Conservation (phyloP, 768 basidiomycete species). For the Coprinopsis cinerea region DNA sequence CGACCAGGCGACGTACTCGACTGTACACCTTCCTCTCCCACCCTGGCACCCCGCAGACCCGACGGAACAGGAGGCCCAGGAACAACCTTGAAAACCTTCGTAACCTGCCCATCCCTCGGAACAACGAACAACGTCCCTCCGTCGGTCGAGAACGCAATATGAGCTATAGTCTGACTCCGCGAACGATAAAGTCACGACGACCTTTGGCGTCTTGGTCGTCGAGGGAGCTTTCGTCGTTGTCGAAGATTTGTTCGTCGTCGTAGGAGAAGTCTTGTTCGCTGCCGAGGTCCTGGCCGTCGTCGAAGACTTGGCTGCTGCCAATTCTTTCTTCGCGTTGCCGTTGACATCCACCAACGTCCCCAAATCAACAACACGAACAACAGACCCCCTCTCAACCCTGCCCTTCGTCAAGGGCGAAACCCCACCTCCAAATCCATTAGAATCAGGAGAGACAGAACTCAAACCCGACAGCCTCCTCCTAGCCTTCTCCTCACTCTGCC, state of each 20-base stretch:
- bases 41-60: constrained; percentile 1
- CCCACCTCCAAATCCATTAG: too few relatives aligned
- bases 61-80: constrained; percentile 17
- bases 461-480: background rate
- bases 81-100: constrained; percentile 40
- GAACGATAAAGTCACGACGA: constrained; percentile 45
- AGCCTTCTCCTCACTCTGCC: constrained; percentile 10
- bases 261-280: too few relatives aligned
- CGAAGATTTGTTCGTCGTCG: too few relatives aligned
- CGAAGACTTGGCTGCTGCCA: too few relatives aligned
- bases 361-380: constrained; percentile 56
- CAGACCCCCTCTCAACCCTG: constrained; percentile 28
- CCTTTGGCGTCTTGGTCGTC: constrained; percentile 15
- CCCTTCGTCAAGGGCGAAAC: constrained; percentile 19
- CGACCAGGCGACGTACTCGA: background rate
- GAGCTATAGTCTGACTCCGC: constrained; percentile 40
- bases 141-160: constrained; percentile 45
- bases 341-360: constrained; percentile 17
- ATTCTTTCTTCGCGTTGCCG: background rate
- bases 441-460: too few relatives aligned
- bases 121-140: constrained; percentile 47
- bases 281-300: too few relatives aligned
- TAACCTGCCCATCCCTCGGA: constrained; percentile 49
- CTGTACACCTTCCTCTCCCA: background rate
- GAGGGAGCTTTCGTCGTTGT: background rate